A percentile compares a stretch with the other conserved stretches of the same genome.
phyloP scores from a whole-genome alignment of 371 early-diverging fungal species.

The Dipsacomyces acuminosporus region DNA sequence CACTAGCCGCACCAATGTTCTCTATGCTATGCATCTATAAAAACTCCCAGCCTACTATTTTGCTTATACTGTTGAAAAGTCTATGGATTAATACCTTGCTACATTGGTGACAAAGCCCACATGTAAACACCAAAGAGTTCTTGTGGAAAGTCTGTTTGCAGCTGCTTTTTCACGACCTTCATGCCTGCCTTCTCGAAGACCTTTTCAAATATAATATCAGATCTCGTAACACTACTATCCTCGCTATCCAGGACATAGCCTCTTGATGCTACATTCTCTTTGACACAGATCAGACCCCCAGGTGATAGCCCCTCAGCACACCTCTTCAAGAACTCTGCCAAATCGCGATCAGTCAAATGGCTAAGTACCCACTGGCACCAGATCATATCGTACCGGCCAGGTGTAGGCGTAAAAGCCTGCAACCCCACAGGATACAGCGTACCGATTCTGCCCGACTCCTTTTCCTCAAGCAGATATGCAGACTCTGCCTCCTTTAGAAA shows the following conservation, averaged over 20 bases:
- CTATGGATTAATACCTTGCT: slow-evolving; percentile 40
- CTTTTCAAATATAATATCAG: slow-evolving; percentile 60
- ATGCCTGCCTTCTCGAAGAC: slow-evolving; percentile 71
- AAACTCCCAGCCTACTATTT: background rate
- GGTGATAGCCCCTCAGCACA: slow-evolving; percentile 70
- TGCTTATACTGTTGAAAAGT: background rate
- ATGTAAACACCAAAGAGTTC: slow-evolving; percentile 80
- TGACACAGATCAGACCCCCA: slow-evolving; percentile 78
- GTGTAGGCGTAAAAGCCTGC: slow-evolving; percentile 75
- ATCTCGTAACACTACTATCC: slow-evolving; percentile 85
- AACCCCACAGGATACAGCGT: slow-evolving; percentile 67
- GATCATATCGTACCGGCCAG: slow-evolving; percentile 75
- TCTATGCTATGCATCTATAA: background rate
- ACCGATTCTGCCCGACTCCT: slow-evolving; percentile 53
- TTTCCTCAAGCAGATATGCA: slow-evolving; percentile 56
- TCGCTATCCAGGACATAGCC: slow-evolving; percentile 71
- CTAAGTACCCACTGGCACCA: slow-evolving; percentile 97
- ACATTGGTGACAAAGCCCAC: slow-evolving; percentile 54
- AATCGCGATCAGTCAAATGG: slow-evolving; percentile 78
- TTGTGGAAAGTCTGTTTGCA: slow-evolving; percentile 76
- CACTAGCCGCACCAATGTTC: background rate
- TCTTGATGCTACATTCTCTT: slow-evolving; percentile 75
- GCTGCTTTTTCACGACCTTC: slow-evolving; percentile 60
- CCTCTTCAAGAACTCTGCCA: slow-evolving; percentile 74
- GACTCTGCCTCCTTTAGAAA: slow-evolving; percentile 72